Base-by-base conservation (phyloP, 2,329 filamentous ascomycete genomes). In the Periglandula ipomoeae region DNA sequence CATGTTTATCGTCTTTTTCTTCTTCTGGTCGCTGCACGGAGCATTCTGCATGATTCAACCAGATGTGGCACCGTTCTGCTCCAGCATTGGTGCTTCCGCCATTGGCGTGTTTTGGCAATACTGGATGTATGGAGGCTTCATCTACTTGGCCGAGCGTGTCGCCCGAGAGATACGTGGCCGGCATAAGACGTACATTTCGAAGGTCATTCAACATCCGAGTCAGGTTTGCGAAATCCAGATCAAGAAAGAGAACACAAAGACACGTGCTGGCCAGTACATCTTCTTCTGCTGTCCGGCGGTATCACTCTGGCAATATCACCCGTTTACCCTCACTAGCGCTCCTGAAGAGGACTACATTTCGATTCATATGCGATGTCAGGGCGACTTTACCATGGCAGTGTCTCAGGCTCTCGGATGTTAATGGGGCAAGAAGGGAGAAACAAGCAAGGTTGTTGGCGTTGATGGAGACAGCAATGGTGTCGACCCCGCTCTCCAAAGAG, bases 331-430 rank as follows among this genome's bases (percentile, higher is more conserved):
- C 44, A 94, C 88, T 11, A 90, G 85, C 53, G 88, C 88, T 1
- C 87, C 88, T 3, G 88, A 94, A 67, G 88, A 94, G 70, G 87
- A 93, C 65, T 91, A 91, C 67, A 89, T 93, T 56, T 91, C 87
- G 1, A 82, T 94, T 35, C 88, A 94, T 66, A 81, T 94, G 63
- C 83, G 87, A 62, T 82, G 86, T 61, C 82, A 84, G n/a, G 87
- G 87, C 54, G 82, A 93, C 68, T 93, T 91, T 61, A 93, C 87
- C 23, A 82, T 75, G 56, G 74, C 74, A 0, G 71, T 93, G 19
- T 82, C 85, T 30, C 76, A 76, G 54, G 76, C 82, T 1, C 75
- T 93, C 3, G 88, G 88, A 7, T 93, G 87, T 65, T 84, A 89
- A 50, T 82, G 85, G 54, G 83, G 81, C 47, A 73, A 71, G 56